Evolutionary conservation across 306 rosid genomes (phyloP), one percentile per base, ranked within the genome.

Genomic region (Calophaca sinica): DNA sequence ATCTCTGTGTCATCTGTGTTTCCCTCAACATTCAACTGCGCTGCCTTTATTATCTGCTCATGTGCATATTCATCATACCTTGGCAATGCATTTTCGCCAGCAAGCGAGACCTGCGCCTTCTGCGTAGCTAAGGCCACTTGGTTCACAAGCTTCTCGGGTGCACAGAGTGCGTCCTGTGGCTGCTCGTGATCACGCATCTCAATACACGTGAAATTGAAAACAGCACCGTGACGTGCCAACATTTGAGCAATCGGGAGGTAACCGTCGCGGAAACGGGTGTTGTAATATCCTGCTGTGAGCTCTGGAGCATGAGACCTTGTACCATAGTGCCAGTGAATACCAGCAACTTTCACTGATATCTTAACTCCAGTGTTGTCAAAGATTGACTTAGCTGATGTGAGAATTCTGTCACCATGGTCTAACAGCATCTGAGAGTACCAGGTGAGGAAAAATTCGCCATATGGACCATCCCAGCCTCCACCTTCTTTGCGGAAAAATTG

Each of bases 291-390:
- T 13, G 99, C 99, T 5, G 99, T 96, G 78, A 96, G 98, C 77
- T 96, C 99, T 1, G 99, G 96, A 14, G 99, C 99, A 4, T 96
- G 99, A 39, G 99, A 96, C 41, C 93, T 86, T 46, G 93, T 33
- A n/a, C 99, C 99, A 3, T 92, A 96, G 53, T 96, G 99, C 99
- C 99, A 96, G 81, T 96, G 99, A 71, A 96, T 96, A 42, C 99
- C 99, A 0, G 99, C 91, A 12, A 96, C 31, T 80, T 96, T 96
- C 0, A 96, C 96, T 2, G 99, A 96, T 72, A 96, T 89, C 85
- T 96, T 90, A 2, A 89, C 92, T 0, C 90, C 89, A 0, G 86
- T 62, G 48, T 82, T 44, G 58, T 84, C 86, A 26, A 87, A 92
- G 79, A 84, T 59, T 2, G 97, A 80, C 28, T 81, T 96, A 36